These are phyloP conservation scores for Fusarium sp. DNA, from an alignment of 2,329 filamentous ascomycete species.

Conservation along the genomic window DNA sequence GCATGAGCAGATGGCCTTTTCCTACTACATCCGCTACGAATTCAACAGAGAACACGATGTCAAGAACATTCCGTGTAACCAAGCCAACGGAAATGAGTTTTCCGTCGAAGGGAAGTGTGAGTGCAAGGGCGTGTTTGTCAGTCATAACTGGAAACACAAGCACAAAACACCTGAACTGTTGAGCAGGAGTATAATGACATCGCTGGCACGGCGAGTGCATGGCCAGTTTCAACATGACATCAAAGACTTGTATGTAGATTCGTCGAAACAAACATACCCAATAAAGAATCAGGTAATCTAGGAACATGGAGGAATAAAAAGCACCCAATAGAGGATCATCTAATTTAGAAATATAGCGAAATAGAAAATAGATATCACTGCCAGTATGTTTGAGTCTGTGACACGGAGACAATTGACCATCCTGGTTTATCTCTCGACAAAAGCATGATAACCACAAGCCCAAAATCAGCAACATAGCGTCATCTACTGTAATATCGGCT, in stretches of 20 bases:
- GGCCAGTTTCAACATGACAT: slow-evolving; percentile 17
- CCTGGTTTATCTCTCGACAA: background rate
- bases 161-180: slow-evolving; percentile 17
- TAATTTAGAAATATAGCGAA: background rate
- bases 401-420: too few species aligned
- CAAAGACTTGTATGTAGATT: background rate
- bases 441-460: too few species aligned
- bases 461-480: background rate
- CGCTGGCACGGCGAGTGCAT: slow-evolving; percentile 14
- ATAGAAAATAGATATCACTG: too few species aligned
- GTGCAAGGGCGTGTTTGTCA: slow-evolving; percentile 18
- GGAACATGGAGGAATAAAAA: background rate
- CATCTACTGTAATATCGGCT: background rate
- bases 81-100: slow-evolving; percentile 20
- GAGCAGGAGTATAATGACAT: slow-evolving; percentile 29
- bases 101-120: background rate
- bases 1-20: slow-evolving; percentile 18
- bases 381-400: too few species aligned
- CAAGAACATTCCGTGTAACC: slow-evolving; percentile 14
- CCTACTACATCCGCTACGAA: slow-evolving; percentile 22
- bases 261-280: slow-evolving; percentile 4
- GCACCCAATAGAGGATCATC: background rate
- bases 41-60: slow-evolving; percentile 18
- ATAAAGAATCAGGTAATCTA: background rate
- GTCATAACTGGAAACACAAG: slow-evolving; percentile 25